Base-by-base conservation (phyloP, 2,329 filamentous ascomycete species). In the Aspergillus felis region DNA sequence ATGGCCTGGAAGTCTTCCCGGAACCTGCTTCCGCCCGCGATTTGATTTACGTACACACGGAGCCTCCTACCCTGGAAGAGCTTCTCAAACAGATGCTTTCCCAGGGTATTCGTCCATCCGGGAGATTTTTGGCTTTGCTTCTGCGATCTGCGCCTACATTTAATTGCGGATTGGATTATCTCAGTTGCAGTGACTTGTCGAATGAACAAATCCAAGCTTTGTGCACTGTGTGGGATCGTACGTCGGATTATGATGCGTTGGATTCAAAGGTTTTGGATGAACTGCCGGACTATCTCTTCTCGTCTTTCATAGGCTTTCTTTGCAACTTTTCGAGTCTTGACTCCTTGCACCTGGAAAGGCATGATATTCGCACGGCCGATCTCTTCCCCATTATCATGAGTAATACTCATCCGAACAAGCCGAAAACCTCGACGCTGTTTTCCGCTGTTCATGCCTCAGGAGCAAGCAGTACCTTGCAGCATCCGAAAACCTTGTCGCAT, bases 1-100 rank as follows among this genome's bases (percentile, higher is more conserved):
- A 87, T 68, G 75, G 76, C 24, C 78, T 72, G 57, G 84, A 87
- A 65, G 75, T 82, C 9, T 72, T 79, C 47, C 76, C 83, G 4
- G 79, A 84, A 55, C 82, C 85, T 8, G 71, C 74, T 14, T 86
- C 83, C 29, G 80, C 83, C 5, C 77, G 83, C 32, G 81, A 87
- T 61, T 71, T 81, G 50, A 81, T 84, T 1, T 86, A 86, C 67
- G 78, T 85, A 10, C 77, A 77, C 27, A 78, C 79, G 14, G 75
- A 81, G 46, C 78, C 83, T 14, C 85, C 85, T 5, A 77, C 76
- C 0, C 64, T 81, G 20, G 74, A 80, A n/a, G 73, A 78, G 10
- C 76, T 88, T 35, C 76, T 82, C 47, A 63, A 77, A 20, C 71
- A 80, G 46, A 84, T 87, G 77, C 64, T 73, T 27, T 71, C 67